Conservation (phyloP, 257 asterid species). For the Forsythia suspensa region DNA sequence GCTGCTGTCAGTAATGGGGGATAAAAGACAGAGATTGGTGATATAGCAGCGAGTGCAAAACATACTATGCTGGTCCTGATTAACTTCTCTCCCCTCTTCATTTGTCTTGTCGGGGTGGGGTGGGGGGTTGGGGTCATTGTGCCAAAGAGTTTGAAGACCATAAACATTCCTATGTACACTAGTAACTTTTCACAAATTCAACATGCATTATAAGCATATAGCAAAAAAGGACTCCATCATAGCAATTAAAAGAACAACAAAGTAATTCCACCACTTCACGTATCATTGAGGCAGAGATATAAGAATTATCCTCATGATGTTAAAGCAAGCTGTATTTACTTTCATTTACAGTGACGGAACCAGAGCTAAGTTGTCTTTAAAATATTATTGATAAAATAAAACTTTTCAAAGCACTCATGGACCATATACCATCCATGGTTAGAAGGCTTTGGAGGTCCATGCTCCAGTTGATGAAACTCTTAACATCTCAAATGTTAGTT, state of each 20-base stretch:
- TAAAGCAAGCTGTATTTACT: not conserved
- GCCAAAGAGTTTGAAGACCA: not conserved
- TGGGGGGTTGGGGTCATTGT: not conserved
- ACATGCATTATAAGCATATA: not conserved
- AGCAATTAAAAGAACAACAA: not conserved
- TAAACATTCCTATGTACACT: not conserved
- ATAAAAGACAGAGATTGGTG: not conserved
- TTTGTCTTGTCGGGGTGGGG: not conserved
- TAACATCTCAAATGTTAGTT: not conserved
- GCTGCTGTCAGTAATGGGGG: too few species aligned
- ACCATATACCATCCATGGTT: not conserved
- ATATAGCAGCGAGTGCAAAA: not conserved
- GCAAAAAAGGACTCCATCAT: not conserved
- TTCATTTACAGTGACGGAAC: conserved; percentile 1
- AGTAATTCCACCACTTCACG: not conserved
- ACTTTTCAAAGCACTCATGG: not conserved
- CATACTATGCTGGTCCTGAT: not conserved
- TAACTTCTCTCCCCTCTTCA: not conserved
- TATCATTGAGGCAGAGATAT: not conserved
- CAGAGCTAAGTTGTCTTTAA: not conserved
- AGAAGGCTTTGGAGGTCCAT: not conserved
- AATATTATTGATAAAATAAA: not conserved
- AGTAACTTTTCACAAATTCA: not conserved
- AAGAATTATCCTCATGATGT: not conserved
- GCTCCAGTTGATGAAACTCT: not conserved